phyloP scores from a whole-genome alignment of 495 filamentous ascomycete genomes.

The Tuber borchii region DNA sequence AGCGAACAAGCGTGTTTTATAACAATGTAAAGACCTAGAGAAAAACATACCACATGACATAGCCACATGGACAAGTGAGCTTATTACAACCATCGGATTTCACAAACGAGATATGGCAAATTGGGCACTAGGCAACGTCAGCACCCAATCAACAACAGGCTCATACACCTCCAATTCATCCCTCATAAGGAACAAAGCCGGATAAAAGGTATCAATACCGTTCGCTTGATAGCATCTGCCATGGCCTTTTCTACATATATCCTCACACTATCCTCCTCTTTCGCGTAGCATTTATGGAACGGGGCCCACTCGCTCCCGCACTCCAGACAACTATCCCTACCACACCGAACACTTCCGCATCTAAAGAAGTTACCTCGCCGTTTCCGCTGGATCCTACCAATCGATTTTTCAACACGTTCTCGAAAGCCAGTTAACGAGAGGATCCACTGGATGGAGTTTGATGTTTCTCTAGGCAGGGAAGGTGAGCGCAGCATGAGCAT shows the following conservation, averaged over 20 bases:
- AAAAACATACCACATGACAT: slow-evolving; percentile 94
- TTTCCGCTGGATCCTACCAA: slow-evolving; percentile 22
- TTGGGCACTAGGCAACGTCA: slow-evolving; percentile 54
- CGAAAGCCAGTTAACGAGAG: background rate
- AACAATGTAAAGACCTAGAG: background rate
- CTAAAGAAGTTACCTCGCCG: slow-evolving; percentile 50
- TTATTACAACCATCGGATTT: slow-evolving; percentile 94
- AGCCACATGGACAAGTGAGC: slow-evolving; percentile 92
- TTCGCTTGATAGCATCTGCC: slow-evolving; percentile 89
- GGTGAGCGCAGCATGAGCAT: slow-evolving; percentile 11
- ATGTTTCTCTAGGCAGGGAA: slow-evolving; percentile 5
- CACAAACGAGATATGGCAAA: slow-evolving; percentile 82
- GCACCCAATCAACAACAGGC: background rate
- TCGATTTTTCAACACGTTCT: slow-evolving; percentile 7
- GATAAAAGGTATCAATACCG: slow-evolving; percentile 39
- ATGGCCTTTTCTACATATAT: slow-evolving; percentile 84
- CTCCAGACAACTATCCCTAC: slow-evolving; percentile 65
- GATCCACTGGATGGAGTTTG: slow-evolving; percentile 4
- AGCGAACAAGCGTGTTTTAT: background rate
- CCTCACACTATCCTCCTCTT: slow-evolving; percentile 62
- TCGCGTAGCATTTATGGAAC: slow-evolving; percentile 61
- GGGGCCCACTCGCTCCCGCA: slow-evolving; percentile 62
- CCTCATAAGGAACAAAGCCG: background rate
- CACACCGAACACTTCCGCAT: slow-evolving; percentile 63
- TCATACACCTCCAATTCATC: background rate